These are phyloP conservation scores for Talaromyces wortmannii DNA, from an alignment of 495 filamentous ascomycete species.

Conservation along the genomic window DNA sequence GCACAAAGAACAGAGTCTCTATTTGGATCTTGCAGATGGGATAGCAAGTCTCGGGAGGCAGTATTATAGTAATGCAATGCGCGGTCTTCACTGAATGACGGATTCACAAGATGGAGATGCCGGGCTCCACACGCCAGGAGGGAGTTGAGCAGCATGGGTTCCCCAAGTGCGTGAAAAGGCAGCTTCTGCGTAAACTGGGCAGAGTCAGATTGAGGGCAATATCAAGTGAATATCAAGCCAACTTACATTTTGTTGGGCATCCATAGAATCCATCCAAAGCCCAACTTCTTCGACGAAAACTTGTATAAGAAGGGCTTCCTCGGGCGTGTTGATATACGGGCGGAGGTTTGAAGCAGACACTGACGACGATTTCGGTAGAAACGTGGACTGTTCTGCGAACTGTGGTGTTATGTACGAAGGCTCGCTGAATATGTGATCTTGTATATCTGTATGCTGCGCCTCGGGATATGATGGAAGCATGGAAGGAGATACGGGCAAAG, in stretches of 20 bases:
- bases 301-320: slow-evolving; percentile 81
- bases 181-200: slow-evolving; percentile 68
- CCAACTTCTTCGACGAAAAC: slow-evolving; percentile 88
- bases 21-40: slow-evolving; percentile 69
- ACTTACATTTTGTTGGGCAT: slow-evolving; percentile 74
- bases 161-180: slow-evolving; percentile 71
- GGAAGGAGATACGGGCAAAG: slow-evolving; percentile 34
- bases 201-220: slow-evolving; percentile 7
- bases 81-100: slow-evolving; percentile 66
- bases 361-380: slow-evolving; percentile 16
- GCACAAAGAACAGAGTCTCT: slow-evolving; percentile 82
- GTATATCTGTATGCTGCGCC: slow-evolving; percentile 18
- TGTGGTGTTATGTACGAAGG: slow-evolving; percentile 22
- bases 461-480: slow-evolving; percentile 21
- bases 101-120: slow-evolving; percentile 67
- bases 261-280: slow-evolving; percentile 90
- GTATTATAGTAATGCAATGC: slow-evolving; percentile 77
- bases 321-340: slow-evolving; percentile 57
- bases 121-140: slow-evolving; percentile 84
- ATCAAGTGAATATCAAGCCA: neutral
- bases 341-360: slow-evolving; percentile 19
- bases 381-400: slow-evolving; percentile 14
- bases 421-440: slow-evolving; percentile 16
- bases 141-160: slow-evolving; percentile 89
- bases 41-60: slow-evolving; percentile 67